These are phyloP conservation scores for Kwoniella shandongensis DNA, from an alignment of 768 basidiomycete species.

Conservation along the genomic window DNA sequence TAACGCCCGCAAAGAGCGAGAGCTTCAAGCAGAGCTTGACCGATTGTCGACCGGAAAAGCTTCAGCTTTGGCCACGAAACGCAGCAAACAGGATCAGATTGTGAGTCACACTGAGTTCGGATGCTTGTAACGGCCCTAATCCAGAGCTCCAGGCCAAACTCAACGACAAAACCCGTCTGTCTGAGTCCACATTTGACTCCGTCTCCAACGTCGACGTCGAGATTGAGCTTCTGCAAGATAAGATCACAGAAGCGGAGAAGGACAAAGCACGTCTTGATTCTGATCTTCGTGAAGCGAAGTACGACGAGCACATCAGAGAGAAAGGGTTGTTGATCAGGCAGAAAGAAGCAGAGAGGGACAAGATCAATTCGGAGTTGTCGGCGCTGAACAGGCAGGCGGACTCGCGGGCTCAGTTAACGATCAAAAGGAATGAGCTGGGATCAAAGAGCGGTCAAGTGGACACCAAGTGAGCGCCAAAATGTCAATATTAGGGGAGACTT, in stretches of 20 bases:
- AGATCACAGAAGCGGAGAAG: constrained; percentile 33
- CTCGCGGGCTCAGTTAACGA: constrained; percentile 70
- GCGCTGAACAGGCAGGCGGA: constrained; percentile 76
- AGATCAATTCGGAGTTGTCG: constrained; percentile 68
- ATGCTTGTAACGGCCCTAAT: too few species aligned
- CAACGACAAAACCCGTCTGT: constrained; percentile 43
- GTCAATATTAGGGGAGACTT: background rate
- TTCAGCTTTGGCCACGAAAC: constrained; percentile 53
- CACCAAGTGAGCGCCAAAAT: constrained; percentile 61
- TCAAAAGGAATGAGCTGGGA: constrained; percentile 69
- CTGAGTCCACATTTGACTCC: constrained; percentile 51
- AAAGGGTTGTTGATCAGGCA: constrained; percentile 55
- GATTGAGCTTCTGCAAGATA: constrained; percentile 57
- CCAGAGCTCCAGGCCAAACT: too few species aligned
- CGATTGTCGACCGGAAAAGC: constrained; percentile 59
- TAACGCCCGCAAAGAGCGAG: constrained; percentile 53
- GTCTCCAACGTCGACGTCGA: constrained; percentile 56
- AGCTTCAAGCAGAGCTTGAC: constrained; percentile 63
- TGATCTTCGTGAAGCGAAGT: constrained; percentile 45
- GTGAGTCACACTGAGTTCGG: constrained; percentile 30
- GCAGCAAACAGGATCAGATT: constrained; percentile 52
- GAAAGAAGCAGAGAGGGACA: constrained; percentile 70
- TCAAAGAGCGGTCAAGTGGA: constrained; percentile 67
- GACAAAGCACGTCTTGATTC: constrained; percentile 30
- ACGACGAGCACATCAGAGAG: constrained; percentile 46